These are phyloP conservation scores for Adansonia rubrostipa DNA, from an alignment of 441 rosid species.

Conservation along the genomic window DNA sequence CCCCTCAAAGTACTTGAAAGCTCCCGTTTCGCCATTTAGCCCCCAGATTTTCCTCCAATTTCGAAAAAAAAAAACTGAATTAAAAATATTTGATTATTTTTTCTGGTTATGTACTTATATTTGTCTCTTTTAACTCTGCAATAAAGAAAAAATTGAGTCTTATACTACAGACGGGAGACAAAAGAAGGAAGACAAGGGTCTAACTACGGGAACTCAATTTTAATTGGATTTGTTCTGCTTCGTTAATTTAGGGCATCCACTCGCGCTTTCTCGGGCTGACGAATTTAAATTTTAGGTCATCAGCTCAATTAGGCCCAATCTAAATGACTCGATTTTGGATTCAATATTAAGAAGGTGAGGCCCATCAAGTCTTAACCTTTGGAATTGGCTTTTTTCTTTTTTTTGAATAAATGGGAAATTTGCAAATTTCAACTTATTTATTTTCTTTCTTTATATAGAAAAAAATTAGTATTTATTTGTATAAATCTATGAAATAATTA, in stretches of 20 bases:
- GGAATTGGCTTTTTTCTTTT: too few species aligned
- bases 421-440: too few species aligned
- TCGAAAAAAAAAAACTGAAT: background rate
- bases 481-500: too few species aligned
- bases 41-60: background rate
- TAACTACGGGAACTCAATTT: background rate
- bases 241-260: slow-evolving; percentile 25
- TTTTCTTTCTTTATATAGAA: too few species aligned
- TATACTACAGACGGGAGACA: background rate
- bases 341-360: background rate
- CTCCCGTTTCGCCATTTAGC: slow-evolving; percentile 82
- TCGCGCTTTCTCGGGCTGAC: background rate
- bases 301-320: background rate
- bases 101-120: too few species aligned
- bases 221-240: background rate
- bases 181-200: background rate
- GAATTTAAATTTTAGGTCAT: background rate
- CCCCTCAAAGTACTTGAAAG: slow-evolving; percentile 82
- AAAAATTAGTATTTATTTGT: too few species aligned
- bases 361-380: background rate
- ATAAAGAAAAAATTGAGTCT: background rate
- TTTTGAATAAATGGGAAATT: too few species aligned
- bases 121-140: background rate
- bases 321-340: background rate
- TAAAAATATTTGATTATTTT: background rate